Conservation (phyloP, 768 basidiomycete species). For the Tricholoma sp. region DNA sequence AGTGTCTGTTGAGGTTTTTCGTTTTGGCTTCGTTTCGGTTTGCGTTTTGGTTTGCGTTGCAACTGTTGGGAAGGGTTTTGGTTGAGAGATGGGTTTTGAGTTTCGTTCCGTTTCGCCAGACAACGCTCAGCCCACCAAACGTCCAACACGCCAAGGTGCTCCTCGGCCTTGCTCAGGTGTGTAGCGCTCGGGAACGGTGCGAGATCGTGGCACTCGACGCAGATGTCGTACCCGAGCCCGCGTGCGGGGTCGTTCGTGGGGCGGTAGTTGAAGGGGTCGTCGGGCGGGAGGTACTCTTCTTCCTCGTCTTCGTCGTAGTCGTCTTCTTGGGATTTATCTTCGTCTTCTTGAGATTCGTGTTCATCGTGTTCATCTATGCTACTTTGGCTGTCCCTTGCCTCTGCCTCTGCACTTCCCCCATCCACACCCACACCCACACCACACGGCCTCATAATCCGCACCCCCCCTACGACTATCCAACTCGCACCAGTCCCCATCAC, state of each 20-base stretch:
- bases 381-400: background rate
- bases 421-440: too few relatives aligned
- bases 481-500: slow-evolving; percentile 8
- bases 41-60: too few relatives aligned
- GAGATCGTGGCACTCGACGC: slow-evolving; percentile 82
- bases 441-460: too few relatives aligned
- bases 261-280: slow-evolving; percentile 39
- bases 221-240: slow-evolving; percentile 78
- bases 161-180: slow-evolving; percentile 70
- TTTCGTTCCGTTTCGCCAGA: slow-evolving; percentile 13
- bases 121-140: slow-evolving; percentile 55
- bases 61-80: too few relatives aligned
- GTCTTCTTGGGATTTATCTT: background rate
- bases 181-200: slow-evolving; percentile 67
- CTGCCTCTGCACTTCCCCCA: slow-evolving; percentile 2
- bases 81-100: too few relatives aligned
- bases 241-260: slow-evolving; percentile 37
- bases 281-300: slow-evolving; percentile 10
- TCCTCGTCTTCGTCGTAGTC: background rate
- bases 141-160: slow-evolving; percentile 66
- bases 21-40: too few relatives aligned
- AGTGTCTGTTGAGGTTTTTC: too few relatives aligned
- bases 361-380: background rate
- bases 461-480: too few relatives aligned
- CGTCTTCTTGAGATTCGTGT: background rate